Percentiles rank a stretch among this genome's conserved stretches.
These are phyloP conservation scores for Fraxinus nigra DNA, from an alignment of 305 asterid genomes.

Conservation along the genomic window DNA sequence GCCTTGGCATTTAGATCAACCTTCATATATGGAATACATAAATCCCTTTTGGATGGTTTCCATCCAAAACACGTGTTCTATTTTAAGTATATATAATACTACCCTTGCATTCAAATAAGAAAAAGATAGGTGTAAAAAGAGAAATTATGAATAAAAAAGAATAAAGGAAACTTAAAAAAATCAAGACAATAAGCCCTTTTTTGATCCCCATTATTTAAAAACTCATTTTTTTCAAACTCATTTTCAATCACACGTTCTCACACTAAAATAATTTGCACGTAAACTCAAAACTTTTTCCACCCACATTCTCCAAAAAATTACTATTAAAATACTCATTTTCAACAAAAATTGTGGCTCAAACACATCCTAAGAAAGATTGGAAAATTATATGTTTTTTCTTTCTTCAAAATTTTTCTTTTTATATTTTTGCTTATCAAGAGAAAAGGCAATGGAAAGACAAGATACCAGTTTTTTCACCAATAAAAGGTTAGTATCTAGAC, in stretches of 20 bases:
- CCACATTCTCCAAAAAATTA: too few relatives aligned
- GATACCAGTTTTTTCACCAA: background rate
- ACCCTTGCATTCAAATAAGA: background rate
- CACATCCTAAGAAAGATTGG: background rate
- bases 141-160: background rate
- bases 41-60: background rate
- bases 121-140: background rate
- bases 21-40: background rate
- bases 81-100: background rate
- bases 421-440: background rate
- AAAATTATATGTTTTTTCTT: background rate
- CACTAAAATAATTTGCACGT: too few relatives aligned
- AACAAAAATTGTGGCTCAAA: too few relatives aligned
- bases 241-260: too few relatives aligned
- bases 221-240: too few relatives aligned
- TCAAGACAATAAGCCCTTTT: background rate
- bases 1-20: background rate
- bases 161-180: background rate
- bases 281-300: too few relatives aligned
- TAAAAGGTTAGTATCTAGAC: background rate
- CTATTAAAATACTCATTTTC: too few relatives aligned
- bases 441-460: background rate
- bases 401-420: background rate
- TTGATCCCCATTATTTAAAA: too few relatives aligned
- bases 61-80: background rate